phyloP scores from a whole-genome alignment of 257 asterid genomes.

The Penstemon newberryi region DNA sequence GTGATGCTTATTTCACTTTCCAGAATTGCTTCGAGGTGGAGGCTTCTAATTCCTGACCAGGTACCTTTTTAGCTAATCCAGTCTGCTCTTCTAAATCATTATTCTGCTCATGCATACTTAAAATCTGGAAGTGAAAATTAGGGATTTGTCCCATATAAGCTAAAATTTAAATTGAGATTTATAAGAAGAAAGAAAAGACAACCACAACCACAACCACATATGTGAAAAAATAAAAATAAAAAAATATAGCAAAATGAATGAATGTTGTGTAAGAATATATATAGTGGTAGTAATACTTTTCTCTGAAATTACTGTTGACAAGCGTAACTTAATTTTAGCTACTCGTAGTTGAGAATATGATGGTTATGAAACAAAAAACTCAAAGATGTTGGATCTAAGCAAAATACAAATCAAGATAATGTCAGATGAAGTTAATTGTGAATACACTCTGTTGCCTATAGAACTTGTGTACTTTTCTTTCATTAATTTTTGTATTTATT shows the following conservation, averaged over 20 bases:
- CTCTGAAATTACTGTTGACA: no score
- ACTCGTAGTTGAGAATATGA: conserved; percentile 1
- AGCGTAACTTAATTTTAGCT: not conserved
- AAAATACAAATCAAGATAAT: conserved; percentile 1
- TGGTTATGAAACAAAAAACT: not conserved
- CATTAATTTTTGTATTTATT: conserved; percentile 23
- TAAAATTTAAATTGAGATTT: no score
- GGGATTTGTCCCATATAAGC: not conserved
- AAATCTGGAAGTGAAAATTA: not conserved
- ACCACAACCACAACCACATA: no score
- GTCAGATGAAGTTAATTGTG: conserved; percentile 17
- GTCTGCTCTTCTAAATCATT: conserved; percentile 1
- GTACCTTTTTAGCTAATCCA: conserved; percentile 37
- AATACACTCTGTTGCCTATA: conserved; percentile 4
- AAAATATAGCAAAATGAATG: no score
- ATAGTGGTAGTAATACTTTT: no score
- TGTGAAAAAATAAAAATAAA: no score
- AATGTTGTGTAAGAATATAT: no score
- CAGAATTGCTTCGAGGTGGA: conserved; percentile 76
- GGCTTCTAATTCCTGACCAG: conserved; percentile 67
- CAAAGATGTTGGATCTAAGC: conserved; percentile 10
- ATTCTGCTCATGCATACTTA: not conserved
- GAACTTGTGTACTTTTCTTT: conserved; percentile 1
- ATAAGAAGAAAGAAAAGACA: no score
- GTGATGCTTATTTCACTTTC: conserved; percentile 82